Evolutionary conservation across 2,329 filamentous ascomycete species (phyloP), one percentile per base, ranked within the genome.

Genomic region (Trematosphaeria pertusa): DNA sequence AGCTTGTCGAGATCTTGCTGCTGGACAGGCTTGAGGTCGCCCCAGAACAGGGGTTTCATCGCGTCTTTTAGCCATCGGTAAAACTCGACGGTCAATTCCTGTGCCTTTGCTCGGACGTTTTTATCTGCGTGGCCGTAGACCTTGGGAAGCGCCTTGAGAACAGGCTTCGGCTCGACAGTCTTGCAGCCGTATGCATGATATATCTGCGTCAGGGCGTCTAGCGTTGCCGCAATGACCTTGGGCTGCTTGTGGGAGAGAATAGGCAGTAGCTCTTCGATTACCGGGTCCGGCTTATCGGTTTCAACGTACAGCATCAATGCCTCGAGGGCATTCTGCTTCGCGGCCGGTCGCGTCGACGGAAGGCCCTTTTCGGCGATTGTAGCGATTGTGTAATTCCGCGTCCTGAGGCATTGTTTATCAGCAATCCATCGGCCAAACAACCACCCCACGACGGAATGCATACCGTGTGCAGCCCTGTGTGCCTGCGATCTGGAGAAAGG

Each of bases 1-100:
- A 96, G 83, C 30, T 92, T 89, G 66, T 99, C 95, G 46, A 99
- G 77, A 66, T 99, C 95, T 52, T 87, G 85, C 71, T 99, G 94
- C 68, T 99, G 94, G 0, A 96, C 93, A 0, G 93, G 88, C 71
- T 99, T 99, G 51, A 99, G 74, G 48, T 99, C 94, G 34, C 83
- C 85, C 92, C 94, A 99, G 71, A 99, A 97, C 73, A 97, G 87
- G 28, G 93, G 91, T 71, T 99, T 99, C 86, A 99, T 97, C 9
- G 93, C 93, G 56, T 99, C 94, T 58, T 93, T 88, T 24, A 99
- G 80, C 94, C 95, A 99, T 73, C 94, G 82, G 73, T 99, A 99
- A 47, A 99, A 84, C 69, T 99, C 95, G 37, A 97, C 90, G 0
- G 93, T 88, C 46, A 99, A 78, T 60, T 88, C 91, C 36, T 94